Evolutionary conservation across 2,329 filamentous ascomycete species (phyloP).

Genomic region (Penicillium griseofulvum): DNA sequence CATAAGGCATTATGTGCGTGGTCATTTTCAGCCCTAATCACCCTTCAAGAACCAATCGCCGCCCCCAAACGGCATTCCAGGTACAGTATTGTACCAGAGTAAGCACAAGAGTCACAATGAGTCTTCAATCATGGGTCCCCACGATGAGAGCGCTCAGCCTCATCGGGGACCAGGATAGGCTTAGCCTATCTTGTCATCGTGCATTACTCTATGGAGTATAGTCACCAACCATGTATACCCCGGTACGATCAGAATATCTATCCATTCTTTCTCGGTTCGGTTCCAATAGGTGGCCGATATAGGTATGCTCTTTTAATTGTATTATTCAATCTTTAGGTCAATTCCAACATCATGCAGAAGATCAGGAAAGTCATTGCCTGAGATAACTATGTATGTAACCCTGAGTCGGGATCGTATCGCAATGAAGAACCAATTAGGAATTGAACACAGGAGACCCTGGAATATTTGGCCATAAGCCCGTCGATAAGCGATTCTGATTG

Average conservation of each 20-base stretch:
- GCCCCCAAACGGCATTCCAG: too few species aligned
- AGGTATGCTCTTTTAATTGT: not conserved
- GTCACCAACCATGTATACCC: too few species aligned
- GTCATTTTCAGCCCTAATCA: conserved; percentile 5
- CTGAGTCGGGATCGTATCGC: not conserved
- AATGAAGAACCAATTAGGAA: not conserved
- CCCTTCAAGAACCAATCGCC: not conserved
- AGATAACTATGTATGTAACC: not conserved
- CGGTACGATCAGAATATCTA: not conserved
- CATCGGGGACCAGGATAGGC: conserved; percentile 7
- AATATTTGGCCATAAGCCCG: not conserved
- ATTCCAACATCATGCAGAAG: not conserved
- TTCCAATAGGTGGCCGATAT: not conserved
- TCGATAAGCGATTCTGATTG: not conserved
- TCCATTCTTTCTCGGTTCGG: not conserved
- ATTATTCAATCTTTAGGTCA: not conserved
- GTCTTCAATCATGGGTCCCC: not conserved
- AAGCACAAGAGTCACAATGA: not conserved
- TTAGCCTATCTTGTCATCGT: not conserved
- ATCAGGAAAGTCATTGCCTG: not conserved
- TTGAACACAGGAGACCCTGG: not conserved
- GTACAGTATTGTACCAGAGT: not conserved
- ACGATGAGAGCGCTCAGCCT: not conserved
- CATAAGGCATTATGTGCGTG: not conserved
- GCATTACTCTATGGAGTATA: not conserved